Conservation (phyloP, 306 rosid species). For the Pyrus communis region DNA sequence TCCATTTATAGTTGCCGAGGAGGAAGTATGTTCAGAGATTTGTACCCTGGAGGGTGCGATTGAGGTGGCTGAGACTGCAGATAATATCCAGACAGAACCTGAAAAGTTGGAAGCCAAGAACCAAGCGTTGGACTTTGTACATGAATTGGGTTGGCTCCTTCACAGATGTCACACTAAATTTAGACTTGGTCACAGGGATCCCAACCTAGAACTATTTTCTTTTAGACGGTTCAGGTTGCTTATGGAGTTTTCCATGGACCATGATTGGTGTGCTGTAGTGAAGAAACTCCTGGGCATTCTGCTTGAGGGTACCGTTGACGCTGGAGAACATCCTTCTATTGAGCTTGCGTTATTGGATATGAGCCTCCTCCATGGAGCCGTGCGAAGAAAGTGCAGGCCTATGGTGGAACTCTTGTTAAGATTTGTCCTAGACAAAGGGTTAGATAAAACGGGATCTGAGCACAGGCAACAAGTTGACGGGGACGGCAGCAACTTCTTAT, state of each 20-base stretch:
- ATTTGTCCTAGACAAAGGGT: constrained; percentile 32
- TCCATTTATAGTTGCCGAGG: constrained; percentile 82
- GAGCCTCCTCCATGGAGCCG: constrained; percentile 76
- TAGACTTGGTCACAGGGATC: constrained; percentile 48
- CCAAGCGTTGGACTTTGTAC: constrained; percentile 57
- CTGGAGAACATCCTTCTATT: constrained; percentile 40
- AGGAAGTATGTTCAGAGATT: constrained; percentile 75
- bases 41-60: constrained; percentile 50
- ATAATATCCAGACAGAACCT: constrained; percentile 4
- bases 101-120: constrained; percentile 46
- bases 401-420: constrained; percentile 65
- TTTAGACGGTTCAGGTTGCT: constrained; percentile 63
- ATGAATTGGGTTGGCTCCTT: constrained; percentile 88
- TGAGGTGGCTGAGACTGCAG: constrained; percentile 37
- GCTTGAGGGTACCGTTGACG: constrained; percentile 53
- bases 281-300: constrained; percentile 55
- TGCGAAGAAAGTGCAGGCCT: constrained; percentile 56
- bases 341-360: constrained; percentile 53
- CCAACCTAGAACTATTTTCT: constrained; percentile 43
- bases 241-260: constrained; percentile 74
- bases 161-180: constrained; percentile 47
- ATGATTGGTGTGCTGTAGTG: constrained; percentile 85
- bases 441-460: constrained; percentile 22
- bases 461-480: constrained; percentile 26
- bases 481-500: constrained; percentile 30